Evolutionary conservation across 176 grass and related monocot species (phyloP).

Genomic region (Ensete glaucum): DNA sequence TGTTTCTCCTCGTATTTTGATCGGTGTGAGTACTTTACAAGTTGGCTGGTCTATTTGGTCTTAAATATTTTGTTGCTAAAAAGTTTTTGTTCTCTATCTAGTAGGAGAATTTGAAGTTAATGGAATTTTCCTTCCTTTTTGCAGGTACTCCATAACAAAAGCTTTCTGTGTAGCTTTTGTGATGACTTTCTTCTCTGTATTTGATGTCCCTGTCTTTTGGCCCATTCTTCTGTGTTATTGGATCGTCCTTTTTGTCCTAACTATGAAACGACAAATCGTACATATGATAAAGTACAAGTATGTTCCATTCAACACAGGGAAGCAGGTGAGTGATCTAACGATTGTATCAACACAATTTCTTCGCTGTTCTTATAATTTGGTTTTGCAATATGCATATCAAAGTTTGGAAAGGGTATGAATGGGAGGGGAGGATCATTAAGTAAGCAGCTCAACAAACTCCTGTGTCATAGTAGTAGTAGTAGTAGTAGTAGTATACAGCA

Average conservation of each 20-base stretch:
- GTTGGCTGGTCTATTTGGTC: neutral
- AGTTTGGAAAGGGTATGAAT: neutral
- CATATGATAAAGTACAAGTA: conserved; percentile 96
- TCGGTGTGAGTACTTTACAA: neutral
- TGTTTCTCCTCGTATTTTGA: too few species aligned
- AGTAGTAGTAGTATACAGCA: too few species aligned
- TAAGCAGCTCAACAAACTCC: too few species aligned
- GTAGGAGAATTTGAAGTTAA: neutral
- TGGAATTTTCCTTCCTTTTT: conserved; percentile 17
- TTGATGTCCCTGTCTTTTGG: conserved; percentile 96
- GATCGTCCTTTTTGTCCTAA: conserved; percentile 81
- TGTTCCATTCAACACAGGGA: conserved; percentile 62
- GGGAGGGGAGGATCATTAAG: neutral
- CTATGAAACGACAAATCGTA: conserved; percentile 90
- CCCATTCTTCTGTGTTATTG: conserved; percentile 90
- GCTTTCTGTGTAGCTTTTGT: conserved; percentile 79
- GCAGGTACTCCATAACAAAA: conserved; percentile 95
- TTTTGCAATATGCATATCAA: conserved; percentile 1
- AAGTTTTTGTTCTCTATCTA: neutral
- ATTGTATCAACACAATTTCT: neutral
- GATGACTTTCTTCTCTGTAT: conserved; percentile 96
- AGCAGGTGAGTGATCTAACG: conserved; percentile 42
- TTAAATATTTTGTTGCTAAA: neutral
- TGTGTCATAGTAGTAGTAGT: too few species aligned
- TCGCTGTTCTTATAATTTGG: neutral